These are phyloP conservation scores for Linderniella brevidens DNA, from an alignment of 257 asterid species.

Conservation along the genomic window DNA sequence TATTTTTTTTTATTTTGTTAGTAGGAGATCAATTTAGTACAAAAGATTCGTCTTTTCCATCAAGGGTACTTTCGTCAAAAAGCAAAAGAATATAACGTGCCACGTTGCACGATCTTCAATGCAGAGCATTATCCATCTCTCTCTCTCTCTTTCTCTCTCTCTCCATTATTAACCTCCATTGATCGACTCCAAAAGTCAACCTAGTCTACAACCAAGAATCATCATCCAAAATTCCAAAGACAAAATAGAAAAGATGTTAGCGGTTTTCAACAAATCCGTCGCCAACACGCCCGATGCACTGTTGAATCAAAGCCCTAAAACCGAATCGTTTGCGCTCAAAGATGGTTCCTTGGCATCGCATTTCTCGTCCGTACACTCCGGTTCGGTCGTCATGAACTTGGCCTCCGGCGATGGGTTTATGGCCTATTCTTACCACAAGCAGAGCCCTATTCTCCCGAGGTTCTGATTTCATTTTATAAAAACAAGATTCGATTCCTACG, in stretches of 20 bases:
- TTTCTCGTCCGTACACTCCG: slow-evolving; percentile 49
- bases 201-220: too few relatives aligned
- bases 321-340: slow-evolving; percentile 44
- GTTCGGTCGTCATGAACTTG: slow-evolving; percentile 58
- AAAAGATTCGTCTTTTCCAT: too few relatives aligned
- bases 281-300: slow-evolving; percentile 85
- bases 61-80: too few relatives aligned
- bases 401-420: slow-evolving; percentile 46
- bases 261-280: slow-evolving; percentile 63
- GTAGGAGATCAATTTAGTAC: too few relatives aligned
- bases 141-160: too few relatives aligned
- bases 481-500: neutral
- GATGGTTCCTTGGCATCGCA: slow-evolving; percentile 56
- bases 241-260: slow-evolving; percentile 34
- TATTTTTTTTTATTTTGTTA: too few relatives aligned
- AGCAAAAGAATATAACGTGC: too few relatives aligned
- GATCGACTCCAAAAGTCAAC: too few relatives aligned
- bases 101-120: too few relatives aligned
- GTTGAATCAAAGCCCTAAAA: slow-evolving; percentile 26
- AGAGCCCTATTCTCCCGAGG: slow-evolving; percentile 79
- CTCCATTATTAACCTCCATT: too few relatives aligned
- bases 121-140: too few relatives aligned
- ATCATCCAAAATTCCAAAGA: neutral
- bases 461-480: slow-evolving; percentile 4
- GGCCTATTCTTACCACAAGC: slow-evolving; percentile 51